These are phyloP conservation scores for Trichoderma sp. DNA, from an alignment of 2,329 filamentous ascomycete genomes.

Conservation along the genomic window DNA sequence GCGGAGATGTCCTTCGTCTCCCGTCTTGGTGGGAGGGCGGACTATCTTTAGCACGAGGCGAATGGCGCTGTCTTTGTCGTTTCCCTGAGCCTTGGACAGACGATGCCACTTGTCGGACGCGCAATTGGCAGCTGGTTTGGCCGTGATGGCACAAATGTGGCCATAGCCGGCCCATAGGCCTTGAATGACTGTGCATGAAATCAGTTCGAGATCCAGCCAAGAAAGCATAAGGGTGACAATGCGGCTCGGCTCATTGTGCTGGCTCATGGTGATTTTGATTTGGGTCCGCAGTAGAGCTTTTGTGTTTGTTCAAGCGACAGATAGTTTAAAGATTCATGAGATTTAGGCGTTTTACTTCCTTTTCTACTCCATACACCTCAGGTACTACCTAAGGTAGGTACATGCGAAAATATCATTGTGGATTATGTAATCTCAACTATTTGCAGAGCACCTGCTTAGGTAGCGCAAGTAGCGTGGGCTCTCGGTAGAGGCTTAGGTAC, in stretches of 20 bases:
- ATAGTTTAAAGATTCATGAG: neutral
- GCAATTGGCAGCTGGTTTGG: slow-evolving; percentile 40
- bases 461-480: no score
- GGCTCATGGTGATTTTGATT: neutral
- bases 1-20: slow-evolving; percentile 64
- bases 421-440: neutral
- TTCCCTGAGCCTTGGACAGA: slow-evolving; percentile 24
- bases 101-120: slow-evolving; percentile 29
- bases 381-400: no score
- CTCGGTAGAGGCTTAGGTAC: no score
- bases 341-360: neutral
- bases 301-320: neutral
- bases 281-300: neutral
- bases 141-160: slow-evolving; percentile 59
- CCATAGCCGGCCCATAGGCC: slow-evolving; percentile 58
- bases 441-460: no score
- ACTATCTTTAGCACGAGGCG: slow-evolving; percentile 64
- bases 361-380: neutral
- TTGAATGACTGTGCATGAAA: slow-evolving; percentile 47
- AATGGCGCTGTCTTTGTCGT: slow-evolving; percentile 34
- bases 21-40: slow-evolving; percentile 49
- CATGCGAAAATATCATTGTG: neutral
- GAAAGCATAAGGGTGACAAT: slow-evolving; percentile 47
- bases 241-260: neutral
- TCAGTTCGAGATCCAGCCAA: slow-evolving; percentile 46